Base-by-base conservation (phyloP, 352 stramenopile species). In the Phytophthora europaea region DNA sequence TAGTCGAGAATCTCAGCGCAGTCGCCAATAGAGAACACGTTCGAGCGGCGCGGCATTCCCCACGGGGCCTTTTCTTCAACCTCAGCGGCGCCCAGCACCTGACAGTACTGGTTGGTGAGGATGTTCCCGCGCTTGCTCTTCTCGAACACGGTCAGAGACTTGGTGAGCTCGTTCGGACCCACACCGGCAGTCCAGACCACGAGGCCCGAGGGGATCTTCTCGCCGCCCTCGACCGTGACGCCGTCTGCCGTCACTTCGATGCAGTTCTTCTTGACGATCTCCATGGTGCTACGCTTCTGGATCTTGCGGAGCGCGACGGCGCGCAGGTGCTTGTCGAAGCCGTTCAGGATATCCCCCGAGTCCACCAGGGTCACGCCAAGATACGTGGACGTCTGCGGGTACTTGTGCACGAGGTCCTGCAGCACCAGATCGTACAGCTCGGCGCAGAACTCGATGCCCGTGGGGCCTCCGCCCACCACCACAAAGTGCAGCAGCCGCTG, bases 381-480 rank as follows among this genome's bases (percentile, higher is more conserved):
- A 57, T 93, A 74, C 73, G 93, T 92, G 65, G 88, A 94, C 26
- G 85, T 81, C 63, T 93, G 62, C 6, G 88, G 88, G 57, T 95
- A 95, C 67, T 90, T 89, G 71, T 83, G 84, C 20, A 85, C 84
- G 2, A 99, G 90, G 76, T 99, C 98, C 36, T 98, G 80, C 54
- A 81, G 76, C 58, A 99, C 71, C 73, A 99, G 91, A 69, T 99
- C 98, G 78, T 99, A 92, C 54, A 99, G 82, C 80, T 99, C 97
- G 18, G 92, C 88, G 47, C 97, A 98, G 77, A 99, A 99, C 83
- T 99, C 98, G 68, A 98, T 94, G 52, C 87, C 92, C 0, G 97
- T 99, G 2, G 97, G 96, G 6, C 97, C 97, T 6, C 98, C 98
- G 6, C 98, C 98, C 10, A 99, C 97, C 9, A 99, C 94, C n/a